Evolutionary conservation across 2,329 filamentous ascomycete species (phyloP).

Genomic region (Paraconiothyrium brasiliense): DNA sequence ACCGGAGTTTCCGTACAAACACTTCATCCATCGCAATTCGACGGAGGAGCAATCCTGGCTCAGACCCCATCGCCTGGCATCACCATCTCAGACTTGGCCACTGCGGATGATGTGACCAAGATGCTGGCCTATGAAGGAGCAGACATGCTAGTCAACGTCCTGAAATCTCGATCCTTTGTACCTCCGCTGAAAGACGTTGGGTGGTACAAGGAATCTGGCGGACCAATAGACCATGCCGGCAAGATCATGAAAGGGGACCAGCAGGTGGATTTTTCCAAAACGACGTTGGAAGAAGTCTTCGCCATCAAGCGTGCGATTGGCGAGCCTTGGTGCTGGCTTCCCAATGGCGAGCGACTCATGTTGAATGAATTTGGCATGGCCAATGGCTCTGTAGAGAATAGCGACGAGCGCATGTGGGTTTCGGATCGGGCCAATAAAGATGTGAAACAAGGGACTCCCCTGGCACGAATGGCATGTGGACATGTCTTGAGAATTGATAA

Average conservation of each 20-base stretch:
- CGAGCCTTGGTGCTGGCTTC: conserved; percentile 67
- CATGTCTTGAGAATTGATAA: neutral
- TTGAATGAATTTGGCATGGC: conserved; percentile 27
- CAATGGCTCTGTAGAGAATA: neutral
- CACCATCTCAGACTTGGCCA: conserved; percentile 60
- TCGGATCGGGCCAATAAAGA: neutral
- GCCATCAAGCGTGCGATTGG: conserved; percentile 69
- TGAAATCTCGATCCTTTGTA: conserved; percentile 71
- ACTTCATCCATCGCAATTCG: conserved; percentile 78
- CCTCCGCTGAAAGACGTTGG: conserved; percentile 62
- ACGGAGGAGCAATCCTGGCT: conserved; percentile 77
- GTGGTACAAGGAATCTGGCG: conserved; percentile 35
- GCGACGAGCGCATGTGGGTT: neutral
- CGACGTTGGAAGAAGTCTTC: conserved; percentile 64
- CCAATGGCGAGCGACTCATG: conserved; percentile 29
- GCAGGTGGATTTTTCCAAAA: conserved; percentile 68
- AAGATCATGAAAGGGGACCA: conserved; percentile 75
- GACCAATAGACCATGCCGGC: conserved; percentile 64
- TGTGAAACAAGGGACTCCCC: neutral
- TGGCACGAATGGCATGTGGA: conserved; percentile 7
- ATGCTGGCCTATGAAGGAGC: conserved; percentile 72
- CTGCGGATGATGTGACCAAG: conserved; percentile 60
- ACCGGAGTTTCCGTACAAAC: conserved; percentile 90
- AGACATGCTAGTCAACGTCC: conserved; percentile 72
- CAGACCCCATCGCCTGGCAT: conserved; percentile 69